These are phyloP conservation scores for Saccharomycopsis sp. DNA, from an alignment of 805 yeast species.

Conservation along the genomic window DNA sequence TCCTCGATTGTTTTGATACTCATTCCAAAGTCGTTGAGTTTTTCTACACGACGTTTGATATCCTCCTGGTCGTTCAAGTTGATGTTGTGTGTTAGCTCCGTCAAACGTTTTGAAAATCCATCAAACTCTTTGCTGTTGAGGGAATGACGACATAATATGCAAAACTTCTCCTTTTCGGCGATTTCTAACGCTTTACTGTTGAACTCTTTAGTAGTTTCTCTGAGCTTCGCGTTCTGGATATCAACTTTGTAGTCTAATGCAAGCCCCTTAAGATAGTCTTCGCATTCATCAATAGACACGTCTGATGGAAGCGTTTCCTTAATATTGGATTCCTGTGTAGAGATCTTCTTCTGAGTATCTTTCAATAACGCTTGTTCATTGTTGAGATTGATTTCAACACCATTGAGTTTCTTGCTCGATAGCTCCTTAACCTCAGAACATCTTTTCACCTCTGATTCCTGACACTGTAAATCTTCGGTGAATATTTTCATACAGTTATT, in stretches of 20 bases:
- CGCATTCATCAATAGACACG: constrained; percentile 42
- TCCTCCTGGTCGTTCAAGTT: constrained; percentile 21
- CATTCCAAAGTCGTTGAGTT: constrained; percentile 28
- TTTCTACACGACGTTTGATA: constrained; percentile 26
- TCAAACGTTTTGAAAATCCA: constrained; percentile 18
- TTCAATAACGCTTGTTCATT: constrained; percentile 19
- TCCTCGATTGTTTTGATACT: constrained; percentile 34
- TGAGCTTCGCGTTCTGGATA: constrained; percentile 58
- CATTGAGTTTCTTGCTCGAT: constrained; percentile 20
- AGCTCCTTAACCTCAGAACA: constrained; percentile 18
- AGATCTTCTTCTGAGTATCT: constrained; percentile 14
- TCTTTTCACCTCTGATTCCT: constrained; percentile 16
- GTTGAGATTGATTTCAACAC: constrained; percentile 16
- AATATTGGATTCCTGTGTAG: constrained; percentile 22
- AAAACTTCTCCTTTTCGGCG: constrained; percentile 51
- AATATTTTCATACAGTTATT: constrained; percentile 18
- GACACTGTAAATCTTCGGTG: constrained; percentile 15
- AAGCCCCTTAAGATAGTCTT: constrained; percentile 42
- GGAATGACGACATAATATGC: constrained; percentile 66
- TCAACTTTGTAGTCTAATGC: constrained; percentile 59
- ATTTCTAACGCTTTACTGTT: constrained; percentile 64
- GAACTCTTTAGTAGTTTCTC: constrained; percentile 61
- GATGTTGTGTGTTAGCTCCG: constrained; percentile 11
- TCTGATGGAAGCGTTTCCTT: constrained; percentile 33
- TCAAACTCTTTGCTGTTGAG: constrained; percentile 36